Conservation (phyloP, 2,329 filamentous ascomycete species). For the Fusarium incarnatum region DNA sequence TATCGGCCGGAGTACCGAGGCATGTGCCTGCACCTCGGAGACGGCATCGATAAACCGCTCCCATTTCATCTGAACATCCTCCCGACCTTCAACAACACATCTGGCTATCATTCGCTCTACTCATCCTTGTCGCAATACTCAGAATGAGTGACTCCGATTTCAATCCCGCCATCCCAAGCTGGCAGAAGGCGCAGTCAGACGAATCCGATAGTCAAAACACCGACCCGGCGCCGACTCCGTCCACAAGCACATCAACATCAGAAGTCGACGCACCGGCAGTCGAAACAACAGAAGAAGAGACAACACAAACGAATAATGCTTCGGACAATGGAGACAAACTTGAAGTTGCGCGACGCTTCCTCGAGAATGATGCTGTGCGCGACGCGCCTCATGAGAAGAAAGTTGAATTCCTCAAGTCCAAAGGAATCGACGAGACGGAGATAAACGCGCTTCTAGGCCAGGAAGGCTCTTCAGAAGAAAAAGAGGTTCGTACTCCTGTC, state of each 20-base stretch:
- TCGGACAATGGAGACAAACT: slow-evolving; percentile 45
- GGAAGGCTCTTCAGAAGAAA: slow-evolving; percentile 22
- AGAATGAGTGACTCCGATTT: slow-evolving; percentile 52
- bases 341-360: slow-evolving; percentile 79
- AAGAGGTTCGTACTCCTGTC: slow-evolving; percentile 28
- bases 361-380: slow-evolving; percentile 79
- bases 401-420: slow-evolving; percentile 78
- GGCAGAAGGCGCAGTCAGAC: slow-evolving; percentile 46
- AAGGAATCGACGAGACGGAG: slow-evolving; percentile 75
- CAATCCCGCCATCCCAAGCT: slow-evolving; percentile 48
- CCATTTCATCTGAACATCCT: slow-evolving; percentile 1
- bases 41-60: slow-evolving; percentile 13
- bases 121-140: not conserved
- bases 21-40: slow-evolving; percentile 42
- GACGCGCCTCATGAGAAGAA: slow-evolving; percentile 78
- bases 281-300: slow-evolving; percentile 9
- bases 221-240: slow-evolving; percentile 35
- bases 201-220: slow-evolving; percentile 32
- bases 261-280: slow-evolving; percentile 29
- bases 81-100: not conserved
- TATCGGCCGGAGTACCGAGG: slow-evolving; percentile 43
- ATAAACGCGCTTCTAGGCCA: slow-evolving; percentile 73
- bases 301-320: not conserved
- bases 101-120: not conserved
- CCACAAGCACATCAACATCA: slow-evolving; percentile 27